A percentile compares a stretch with the other conserved stretches of the same genome.
phyloP scores from a whole-genome alignment of 768 basidiomycete species.

The Terana coerulea region DNA sequence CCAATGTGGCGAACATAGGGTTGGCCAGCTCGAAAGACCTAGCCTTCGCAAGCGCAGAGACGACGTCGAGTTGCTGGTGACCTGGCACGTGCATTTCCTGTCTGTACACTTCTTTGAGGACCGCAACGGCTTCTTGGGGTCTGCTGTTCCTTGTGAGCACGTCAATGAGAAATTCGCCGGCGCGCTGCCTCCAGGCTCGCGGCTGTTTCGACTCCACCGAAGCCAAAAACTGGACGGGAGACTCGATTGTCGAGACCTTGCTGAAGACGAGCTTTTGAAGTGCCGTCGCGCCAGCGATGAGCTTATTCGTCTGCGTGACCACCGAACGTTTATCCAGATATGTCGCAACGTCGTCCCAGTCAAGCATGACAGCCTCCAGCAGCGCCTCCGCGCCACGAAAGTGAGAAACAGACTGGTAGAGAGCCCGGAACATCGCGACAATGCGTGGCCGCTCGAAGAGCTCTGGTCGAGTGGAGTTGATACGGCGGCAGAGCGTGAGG shows the following conservation, averaged over 20 bases:
- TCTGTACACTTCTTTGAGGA: conserved; percentile 38
- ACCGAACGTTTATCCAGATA: conserved; percentile 20
- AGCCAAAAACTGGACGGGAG: conserved; percentile 28
- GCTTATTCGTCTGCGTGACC: conserved; percentile 14
- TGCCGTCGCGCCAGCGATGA: conserved; percentile 16
- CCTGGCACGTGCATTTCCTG: conserved; percentile 30
- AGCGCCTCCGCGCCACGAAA: conserved; percentile 30
- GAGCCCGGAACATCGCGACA: conserved; percentile 33
- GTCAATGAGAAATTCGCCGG: conserved; percentile 41
- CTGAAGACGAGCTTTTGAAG: conserved; percentile 28
- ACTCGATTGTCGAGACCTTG: conserved; percentile 28
- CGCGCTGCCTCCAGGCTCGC: conserved; percentile 23
- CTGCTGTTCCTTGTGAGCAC: conserved; percentile 31
- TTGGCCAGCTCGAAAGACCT: conserved; percentile 41
- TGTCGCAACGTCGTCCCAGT: conserved; percentile 33
- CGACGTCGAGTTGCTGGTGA: conserved; percentile 31
- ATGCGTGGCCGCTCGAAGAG: conserved; percentile 21
- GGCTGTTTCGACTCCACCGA: conserved; percentile 22
- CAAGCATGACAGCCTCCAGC: conserved; percentile 36
- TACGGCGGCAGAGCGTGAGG: conserved; percentile 23
- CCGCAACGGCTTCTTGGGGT: conserved; percentile 34
- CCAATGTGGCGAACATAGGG: conserved; percentile 35
- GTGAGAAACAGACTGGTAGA: conserved; percentile 34
- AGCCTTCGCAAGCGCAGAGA: conserved; percentile 40
- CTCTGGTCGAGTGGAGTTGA: conserved; percentile 19